phyloP scores from a whole-genome alignment of 495 filamentous ascomycete species.

The Pseudoneurospora amorphoporcata region DNA sequence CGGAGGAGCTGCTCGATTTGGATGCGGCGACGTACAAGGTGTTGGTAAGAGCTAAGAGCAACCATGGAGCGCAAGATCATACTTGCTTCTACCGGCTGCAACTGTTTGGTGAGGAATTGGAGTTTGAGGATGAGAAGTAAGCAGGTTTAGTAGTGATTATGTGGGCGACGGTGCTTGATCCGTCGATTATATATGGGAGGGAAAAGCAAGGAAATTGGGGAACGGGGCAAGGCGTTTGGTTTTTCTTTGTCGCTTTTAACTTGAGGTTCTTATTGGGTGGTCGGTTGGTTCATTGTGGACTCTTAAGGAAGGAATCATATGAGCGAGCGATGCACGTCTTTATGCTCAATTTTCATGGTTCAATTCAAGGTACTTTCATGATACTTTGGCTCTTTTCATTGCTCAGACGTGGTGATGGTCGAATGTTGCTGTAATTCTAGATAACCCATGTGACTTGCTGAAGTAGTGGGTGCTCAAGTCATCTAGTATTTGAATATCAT shows the following conservation, averaged over 20 bases:
- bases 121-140: background rate
- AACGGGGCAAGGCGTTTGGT: background rate
- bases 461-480: background rate
- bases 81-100: conserved; percentile 54
- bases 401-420: background rate
- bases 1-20: conserved; percentile 26
- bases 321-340: background rate
- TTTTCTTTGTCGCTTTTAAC: background rate
- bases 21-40: conserved; percentile 29
- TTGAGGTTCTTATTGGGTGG: background rate
- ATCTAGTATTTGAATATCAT: background rate
- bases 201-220: background rate
- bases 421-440: background rate
- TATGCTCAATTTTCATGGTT: background rate
- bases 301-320: background rate
- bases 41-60: conserved; percentile 40
- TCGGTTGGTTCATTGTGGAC: background rate
- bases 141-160: background rate
- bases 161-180: background rate
- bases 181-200: background rate
- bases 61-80: conserved; percentile 42
- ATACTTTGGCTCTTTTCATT: background rate
- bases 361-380: background rate
- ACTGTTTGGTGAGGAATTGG: conserved; percentile 37
- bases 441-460: background rate